Evolutionary conservation across 208 protist species (phyloP).

Genomic region (Angomonas ambiguus): DNA sequence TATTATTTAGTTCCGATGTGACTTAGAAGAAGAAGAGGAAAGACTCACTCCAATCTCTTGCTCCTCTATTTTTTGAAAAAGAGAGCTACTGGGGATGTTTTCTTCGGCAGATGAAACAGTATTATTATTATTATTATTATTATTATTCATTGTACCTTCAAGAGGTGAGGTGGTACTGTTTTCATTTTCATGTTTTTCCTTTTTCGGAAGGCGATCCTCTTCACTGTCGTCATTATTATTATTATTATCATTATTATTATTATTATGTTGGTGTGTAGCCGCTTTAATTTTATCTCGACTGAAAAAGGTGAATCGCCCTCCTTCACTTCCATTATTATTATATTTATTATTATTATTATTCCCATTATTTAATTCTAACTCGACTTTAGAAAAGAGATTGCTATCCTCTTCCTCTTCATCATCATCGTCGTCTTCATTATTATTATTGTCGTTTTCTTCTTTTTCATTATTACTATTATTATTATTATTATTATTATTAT

Average conservation of each 20-base stretch:
- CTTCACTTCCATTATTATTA: constrained; percentile 1
- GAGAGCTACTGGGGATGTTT: not conserved
- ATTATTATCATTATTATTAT: constrained; percentile 10
- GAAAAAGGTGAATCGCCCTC: not conserved
- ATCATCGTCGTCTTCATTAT: not conserved
- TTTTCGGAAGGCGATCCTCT: not conserved
- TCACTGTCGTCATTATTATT: not conserved
- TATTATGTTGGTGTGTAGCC: not conserved
- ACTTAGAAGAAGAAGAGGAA: constrained; percentile 16
- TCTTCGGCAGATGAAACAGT: not conserved
- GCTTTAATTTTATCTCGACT: not conserved
- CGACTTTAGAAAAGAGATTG: not conserved
- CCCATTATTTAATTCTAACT: not conserved
- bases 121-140: constrained; percentile 8
- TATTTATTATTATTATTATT: constrained; percentile 1
- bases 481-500: constrained; percentile 7
- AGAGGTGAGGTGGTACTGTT: too few relatives aligned
- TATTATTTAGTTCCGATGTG: too few relatives aligned
- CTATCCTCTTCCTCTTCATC: not conserved
- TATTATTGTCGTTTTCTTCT: not conserved
- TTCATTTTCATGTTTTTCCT: not conserved
- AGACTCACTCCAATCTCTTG: not conserved
- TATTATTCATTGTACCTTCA: constrained; percentile 5
- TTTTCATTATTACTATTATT: constrained; percentile 8
- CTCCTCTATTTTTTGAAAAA: not conserved